Evolutionary conservation across 192 early-diverging fungal genomes (phyloP).

Genomic region (Paraglomus brasilianum): DNA sequence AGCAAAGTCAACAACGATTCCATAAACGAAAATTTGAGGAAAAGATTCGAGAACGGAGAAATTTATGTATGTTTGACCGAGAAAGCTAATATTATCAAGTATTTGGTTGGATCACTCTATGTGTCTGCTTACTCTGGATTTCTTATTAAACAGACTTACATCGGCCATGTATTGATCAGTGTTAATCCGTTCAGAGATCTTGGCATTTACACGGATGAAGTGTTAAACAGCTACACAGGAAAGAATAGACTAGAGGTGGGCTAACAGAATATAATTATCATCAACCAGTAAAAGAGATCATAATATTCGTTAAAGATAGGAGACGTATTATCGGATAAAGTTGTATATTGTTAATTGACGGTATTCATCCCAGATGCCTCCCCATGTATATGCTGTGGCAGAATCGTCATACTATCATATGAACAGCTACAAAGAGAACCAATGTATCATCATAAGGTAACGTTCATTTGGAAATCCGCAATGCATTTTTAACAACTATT

Average conservation of each 20-base stretch:
- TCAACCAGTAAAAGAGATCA: too few species aligned
- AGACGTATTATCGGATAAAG: neutral
- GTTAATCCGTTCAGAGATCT: conserved; percentile 98
- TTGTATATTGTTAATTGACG: conserved; percentile 11
- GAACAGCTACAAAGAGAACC: conserved; percentile 98
- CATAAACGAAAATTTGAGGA: conserved; percentile 92
- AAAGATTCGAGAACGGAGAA: conserved; percentile 78
- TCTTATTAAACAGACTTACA: conserved; percentile 73
- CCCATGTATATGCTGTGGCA: conserved; percentile 98
- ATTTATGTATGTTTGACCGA: conserved; percentile 76
- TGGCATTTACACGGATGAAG: conserved; percentile 89
- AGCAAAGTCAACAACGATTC: conserved; percentile 93
- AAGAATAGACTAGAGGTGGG: conserved; percentile 78
- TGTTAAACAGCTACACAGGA: conserved; percentile 83
- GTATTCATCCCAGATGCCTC: conserved; percentile 61
- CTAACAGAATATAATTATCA: conserved; percentile 15
- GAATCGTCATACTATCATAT: conserved; percentile 90
- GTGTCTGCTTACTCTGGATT: neutral
- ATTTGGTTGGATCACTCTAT: neutral
- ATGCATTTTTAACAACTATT: neutral
- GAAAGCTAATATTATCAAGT: neutral
- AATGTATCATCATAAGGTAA: conserved; percentile 95
- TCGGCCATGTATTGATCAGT: conserved; percentile 84
- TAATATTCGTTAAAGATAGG: neutral
- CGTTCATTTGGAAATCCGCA: conserved; percentile 29